Evolutionary conservation across 1,284 basidiomycete species (phyloP), one percentile per base, ranked within the genome.

Genomic region (Melampsora larici-populina): DNA sequence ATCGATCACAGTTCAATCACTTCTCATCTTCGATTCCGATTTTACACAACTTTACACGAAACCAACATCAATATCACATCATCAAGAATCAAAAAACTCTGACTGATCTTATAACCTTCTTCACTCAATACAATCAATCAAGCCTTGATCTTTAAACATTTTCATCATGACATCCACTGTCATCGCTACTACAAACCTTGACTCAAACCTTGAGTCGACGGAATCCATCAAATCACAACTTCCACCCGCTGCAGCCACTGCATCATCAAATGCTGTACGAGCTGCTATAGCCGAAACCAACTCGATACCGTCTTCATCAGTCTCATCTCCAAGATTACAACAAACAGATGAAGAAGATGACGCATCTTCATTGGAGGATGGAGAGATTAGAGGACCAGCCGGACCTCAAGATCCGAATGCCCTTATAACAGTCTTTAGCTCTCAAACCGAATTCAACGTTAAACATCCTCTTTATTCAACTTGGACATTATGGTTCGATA

Each of bases 401-500:
- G 81, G 81, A 63, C 81, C 91, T 91, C 90, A 87, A 90, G 81
- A 87, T 88, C 46, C 90, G 91, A 90, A 92, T 78, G 88, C 86
- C 70, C 91, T 93, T 82, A 88, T 90, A 81, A 95, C 93, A n/a
- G 90, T 95, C 51, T 95, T 95, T 85, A 92, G 88, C 83, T 91
- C 94, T 85, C 90, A 92, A 26, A 89, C 87, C 81, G 91, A 91
- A 81, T 96, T 95, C 86, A 95, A 95, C 82, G 92, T 94, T 86
- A 95, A 94, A 93, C 93, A 96, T 83, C 93, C 93, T 31, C 88
- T 96, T 49, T 95, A 89, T 85, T 93, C 93, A 46, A 87, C 90
- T n/a, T 97, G 94, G 94, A 97, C 93, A 7, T 89, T 97, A 64
- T 97, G 93, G 93, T 97, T 96, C 84, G 94, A 97, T 84, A 95